Evolutionary conservation across 2,329 filamentous ascomycete species (phyloP).

Genomic region (Fusarium buxicola): DNA sequence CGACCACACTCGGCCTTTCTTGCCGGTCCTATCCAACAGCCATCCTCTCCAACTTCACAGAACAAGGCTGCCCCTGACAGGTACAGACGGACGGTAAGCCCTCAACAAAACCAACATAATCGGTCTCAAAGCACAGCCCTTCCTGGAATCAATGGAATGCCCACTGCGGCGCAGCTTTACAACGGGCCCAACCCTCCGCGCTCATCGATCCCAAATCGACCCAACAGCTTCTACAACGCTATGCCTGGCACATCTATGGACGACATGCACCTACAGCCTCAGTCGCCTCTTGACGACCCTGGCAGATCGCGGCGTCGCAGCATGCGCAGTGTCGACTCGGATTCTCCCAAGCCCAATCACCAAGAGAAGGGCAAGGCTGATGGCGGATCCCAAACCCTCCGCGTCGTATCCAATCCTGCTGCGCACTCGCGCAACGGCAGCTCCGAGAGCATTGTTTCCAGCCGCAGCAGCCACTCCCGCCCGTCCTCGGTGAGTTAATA

Average conservation of each 20-base stretch:
- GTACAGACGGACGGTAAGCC: conserved; percentile 72
- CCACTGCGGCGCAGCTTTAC: conserved; percentile 48
- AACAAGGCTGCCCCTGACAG: conserved; percentile 75
- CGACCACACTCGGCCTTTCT: conserved; percentile 59
- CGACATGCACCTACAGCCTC: conserved; percentile 73
- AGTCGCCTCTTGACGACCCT: conserved; percentile 70
- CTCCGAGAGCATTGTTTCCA: conserved; percentile 72
- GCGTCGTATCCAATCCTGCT: conserved; percentile 48
- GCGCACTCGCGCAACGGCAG: conserved; percentile 64
- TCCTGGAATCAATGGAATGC: conserved; percentile 42
- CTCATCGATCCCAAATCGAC: conserved; percentile 56
- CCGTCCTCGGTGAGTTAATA: conserved; percentile 72
- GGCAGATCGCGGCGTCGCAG: conserved; percentile 86
- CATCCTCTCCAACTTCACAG: conserved; percentile 56
- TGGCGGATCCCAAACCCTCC: conserved; percentile 56
- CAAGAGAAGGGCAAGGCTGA: conserved; percentile 48
- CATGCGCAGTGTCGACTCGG: conserved; percentile 72
- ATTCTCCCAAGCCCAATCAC: conserved; percentile 33
- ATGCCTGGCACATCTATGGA: conserved; percentile 68
- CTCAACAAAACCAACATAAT: conserved; percentile 49
- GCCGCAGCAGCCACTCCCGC: conserved; percentile 68
- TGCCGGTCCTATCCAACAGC: conserved; percentile 57
- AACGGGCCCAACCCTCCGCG: conserved; percentile 45
- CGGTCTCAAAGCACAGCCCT: conserved; percentile 53
- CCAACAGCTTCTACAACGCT: conserved; percentile 65